A percentile compares a stretch with the other conserved stretches of the same genome.
These are phyloP conservation scores for Trifolium pratense DNA, from an alignment of 306 rosid genomes.

Conservation along the genomic window DNA sequence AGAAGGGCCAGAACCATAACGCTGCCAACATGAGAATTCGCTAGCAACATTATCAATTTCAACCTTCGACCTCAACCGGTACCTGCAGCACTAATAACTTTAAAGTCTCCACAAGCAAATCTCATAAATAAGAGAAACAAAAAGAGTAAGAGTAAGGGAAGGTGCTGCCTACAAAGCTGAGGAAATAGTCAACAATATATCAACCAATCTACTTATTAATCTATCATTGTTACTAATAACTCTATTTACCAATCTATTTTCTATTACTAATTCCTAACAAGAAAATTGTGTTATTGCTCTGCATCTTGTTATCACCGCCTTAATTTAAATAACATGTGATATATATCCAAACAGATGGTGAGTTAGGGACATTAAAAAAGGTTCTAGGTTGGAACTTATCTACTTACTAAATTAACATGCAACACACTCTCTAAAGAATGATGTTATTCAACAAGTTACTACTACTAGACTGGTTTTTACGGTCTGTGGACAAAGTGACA, in stretches of 20 bases:
- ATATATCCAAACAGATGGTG: no score
- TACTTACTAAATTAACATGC: not conserved
- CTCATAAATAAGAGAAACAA: conserved; percentile 12
- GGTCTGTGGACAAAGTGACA: no score
- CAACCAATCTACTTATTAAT: not conserved
- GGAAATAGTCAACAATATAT: not conserved
- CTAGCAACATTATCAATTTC: conserved; percentile 78
- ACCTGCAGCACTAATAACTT: conserved; percentile 57
- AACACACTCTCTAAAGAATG: not conserved
- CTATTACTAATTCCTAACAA: not conserved
- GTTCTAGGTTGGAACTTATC: no score
- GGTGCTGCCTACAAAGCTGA: not conserved
- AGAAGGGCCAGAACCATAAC: conserved; percentile 60
- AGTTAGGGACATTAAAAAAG: no score
- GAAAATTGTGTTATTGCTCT: not conserved
- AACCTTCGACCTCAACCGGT: conserved; percentile 94
- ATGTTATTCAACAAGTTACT: no score
- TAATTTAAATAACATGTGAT: not conserved
- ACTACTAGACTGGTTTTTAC: no score
- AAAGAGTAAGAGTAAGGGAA: not conserved
- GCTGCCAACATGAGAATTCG: conserved; percentile 89
- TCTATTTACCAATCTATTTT: not conserved
- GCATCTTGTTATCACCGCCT: not conserved
- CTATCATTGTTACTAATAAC: not conserved
- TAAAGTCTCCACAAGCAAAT: conserved; percentile 23